These are phyloP conservation scores for Pseudocercospora cruenta DNA, from an alignment of 2,329 filamentous ascomycete genomes.

Conservation along the genomic window DNA sequence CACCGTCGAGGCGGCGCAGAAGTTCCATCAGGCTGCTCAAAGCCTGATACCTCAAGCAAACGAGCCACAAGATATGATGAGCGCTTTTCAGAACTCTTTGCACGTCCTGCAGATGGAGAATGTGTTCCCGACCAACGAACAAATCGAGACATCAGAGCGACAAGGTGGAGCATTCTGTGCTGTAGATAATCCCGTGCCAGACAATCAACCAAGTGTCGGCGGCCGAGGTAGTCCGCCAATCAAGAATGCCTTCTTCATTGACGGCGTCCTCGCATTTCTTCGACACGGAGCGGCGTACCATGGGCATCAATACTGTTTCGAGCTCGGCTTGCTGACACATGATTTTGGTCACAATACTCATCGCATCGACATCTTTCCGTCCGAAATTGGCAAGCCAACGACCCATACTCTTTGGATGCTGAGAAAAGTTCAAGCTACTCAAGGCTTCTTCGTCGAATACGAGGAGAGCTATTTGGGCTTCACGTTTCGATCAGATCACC, in stretches of 20 bases:
- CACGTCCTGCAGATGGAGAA: not conserved
- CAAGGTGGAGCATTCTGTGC: not conserved
- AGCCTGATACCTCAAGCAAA: not conserved
- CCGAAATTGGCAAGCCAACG: not conserved
- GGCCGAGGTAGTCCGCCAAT: not conserved
- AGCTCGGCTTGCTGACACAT: not conserved
- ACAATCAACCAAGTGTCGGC: not conserved
- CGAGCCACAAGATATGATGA: not conserved
- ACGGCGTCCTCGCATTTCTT: not conserved
- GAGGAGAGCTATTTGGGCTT: not conserved
- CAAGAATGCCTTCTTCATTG: not conserved
- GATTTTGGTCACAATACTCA: not conserved
- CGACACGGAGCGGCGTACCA: not conserved
- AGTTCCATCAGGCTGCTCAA: not conserved
- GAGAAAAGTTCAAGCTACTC: not conserved
- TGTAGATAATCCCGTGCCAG: not conserved
- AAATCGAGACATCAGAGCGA: not conserved
- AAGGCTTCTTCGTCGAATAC: not conserved
- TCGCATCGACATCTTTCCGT: not conserved
- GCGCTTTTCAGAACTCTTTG: not conserved
- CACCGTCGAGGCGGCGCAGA: not conserved
- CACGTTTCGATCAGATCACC: not conserved
- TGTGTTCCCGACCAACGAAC: not conserved
- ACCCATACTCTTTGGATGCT: slow-evolving; percentile 1
- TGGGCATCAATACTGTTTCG: not conserved